Evolutionary conservation across 1,284 basidiomycete species (phyloP), one percentile per base, ranked within the genome.

Genomic region (Abortiporus biennis): DNA sequence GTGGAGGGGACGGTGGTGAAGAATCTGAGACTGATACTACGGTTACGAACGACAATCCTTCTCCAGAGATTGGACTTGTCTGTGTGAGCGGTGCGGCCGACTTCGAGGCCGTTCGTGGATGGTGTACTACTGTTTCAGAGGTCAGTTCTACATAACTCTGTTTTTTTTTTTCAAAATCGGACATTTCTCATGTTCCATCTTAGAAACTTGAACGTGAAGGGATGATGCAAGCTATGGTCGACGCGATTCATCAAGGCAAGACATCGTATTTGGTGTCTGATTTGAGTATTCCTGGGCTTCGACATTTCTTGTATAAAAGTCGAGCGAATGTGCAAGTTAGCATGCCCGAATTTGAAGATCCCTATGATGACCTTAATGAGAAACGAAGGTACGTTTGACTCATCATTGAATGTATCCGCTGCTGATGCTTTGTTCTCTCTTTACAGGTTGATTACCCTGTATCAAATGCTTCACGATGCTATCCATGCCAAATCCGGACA

Each of bases 221-320:
- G 17, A 69, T 73, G 0, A 61, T 90, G 34, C 60, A 70, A 52
- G 57, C 71, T 48, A 63, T 80, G 42, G 55, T 63, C 13, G 64
- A 69, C 32, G 66, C 71, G 4, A 71, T 78, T 37, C 51, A 57
- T 3, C 63, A 68, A 15, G 72, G 74, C n/a, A 58, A 68, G 34
- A 76, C 75, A 2, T 71, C 78, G 38, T 88, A 89, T 52, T 69
- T 72, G 4, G 80, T 80, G 16, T 71, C 76, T 2, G 83, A 86
- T 33, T 66, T 98, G 1, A 80, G 80, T 3, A 84, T 95, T 42
- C 87, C 92, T 1, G 93, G 93, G 0, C 64, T 99, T 20, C 77
- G 89, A 21, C 95, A 99, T 63, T 99, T 98, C 58, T 67, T 96
- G 40, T 98, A 96, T 71, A 97, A 96, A 65, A 91, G 88, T 15